Percentiles rank a stretch among this genome's conserved stretches.
phyloP scores from a whole-genome alignment of 2,329 filamentous ascomycete genomes.

The Pestalotiopsis sp. region DNA sequence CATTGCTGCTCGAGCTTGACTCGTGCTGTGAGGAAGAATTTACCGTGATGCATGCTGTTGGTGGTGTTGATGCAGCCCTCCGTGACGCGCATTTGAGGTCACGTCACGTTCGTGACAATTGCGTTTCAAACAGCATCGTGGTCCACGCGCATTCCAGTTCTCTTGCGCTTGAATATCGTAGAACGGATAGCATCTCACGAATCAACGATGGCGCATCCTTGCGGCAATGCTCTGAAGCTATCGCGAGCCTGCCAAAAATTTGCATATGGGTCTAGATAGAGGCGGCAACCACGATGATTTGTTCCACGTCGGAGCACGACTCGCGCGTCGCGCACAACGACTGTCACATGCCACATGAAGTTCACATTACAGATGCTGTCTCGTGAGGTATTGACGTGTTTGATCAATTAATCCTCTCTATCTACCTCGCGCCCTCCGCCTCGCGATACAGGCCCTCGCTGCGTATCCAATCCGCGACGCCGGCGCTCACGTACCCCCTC shows the following conservation, averaged over 20 bases:
- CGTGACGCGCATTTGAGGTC: no score
- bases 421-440: neutral
- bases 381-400: neutral
- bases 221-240: neutral
- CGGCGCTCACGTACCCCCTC: constrained; percentile 54
- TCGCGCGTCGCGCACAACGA: neutral
- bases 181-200: neutral
- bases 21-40: constrained; percentile 55
- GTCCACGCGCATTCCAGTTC: no score
- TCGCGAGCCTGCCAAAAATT: neutral
- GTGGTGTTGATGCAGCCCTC: neutral
- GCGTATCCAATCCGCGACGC: constrained; percentile 61
- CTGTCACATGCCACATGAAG: no score
- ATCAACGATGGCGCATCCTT: no score
- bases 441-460: constrained; percentile 56
- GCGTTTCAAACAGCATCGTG: no score
- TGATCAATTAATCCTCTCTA: neutral
- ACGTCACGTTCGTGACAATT: no score
- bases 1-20: constrained; percentile 53
- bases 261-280: neutral
- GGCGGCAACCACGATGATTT: neutral
- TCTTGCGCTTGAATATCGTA: no score
- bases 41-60: neutral
- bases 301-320: neutral
- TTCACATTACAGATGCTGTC: no score